These are phyloP conservation scores for Saccharomycopsis vini DNA, from an alignment of 805 yeast species.

Conservation along the genomic window DNA sequence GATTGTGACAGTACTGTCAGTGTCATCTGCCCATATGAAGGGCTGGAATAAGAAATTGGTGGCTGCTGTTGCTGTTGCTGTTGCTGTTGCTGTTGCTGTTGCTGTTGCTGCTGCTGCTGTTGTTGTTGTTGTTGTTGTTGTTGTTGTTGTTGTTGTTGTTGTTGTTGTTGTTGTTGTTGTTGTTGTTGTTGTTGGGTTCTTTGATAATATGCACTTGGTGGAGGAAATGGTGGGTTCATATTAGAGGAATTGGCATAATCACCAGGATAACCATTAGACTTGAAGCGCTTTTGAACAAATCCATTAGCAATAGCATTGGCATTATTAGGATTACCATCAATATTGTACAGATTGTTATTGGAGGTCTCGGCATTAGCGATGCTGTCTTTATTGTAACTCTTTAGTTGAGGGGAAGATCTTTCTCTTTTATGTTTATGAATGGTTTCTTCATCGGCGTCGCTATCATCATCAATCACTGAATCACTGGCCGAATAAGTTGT, in stretches of 20 bases:
- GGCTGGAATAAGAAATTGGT: conserved; percentile 6
- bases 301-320: neutral
- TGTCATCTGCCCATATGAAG: no score
- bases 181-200: conserved; percentile 4
- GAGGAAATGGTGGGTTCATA: neutral
- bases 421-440: conserved; percentile 17
- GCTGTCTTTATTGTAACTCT: no score
- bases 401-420: no score
- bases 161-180: neutral
- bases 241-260: no score
- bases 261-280: neutral
- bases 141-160: conserved; percentile 2
- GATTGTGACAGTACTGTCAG: no score
- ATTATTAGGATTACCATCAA: conserved; percentile 6
- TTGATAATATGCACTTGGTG: neutral
- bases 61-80: conserved; percentile 6
- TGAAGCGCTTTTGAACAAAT: no score
- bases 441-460: conserved; percentile 14
- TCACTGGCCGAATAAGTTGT: conserved; percentile 14
- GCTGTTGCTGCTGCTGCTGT: conserved; percentile 11
- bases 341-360: conserved; percentile 15
- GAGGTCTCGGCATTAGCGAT: conserved; percentile 9
- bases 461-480: conserved; percentile 10
- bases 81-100: conserved; percentile 15
- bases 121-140: neutral